These are phyloP conservation scores for Ascocoryne sarcoides DNA, from an alignment of 2,329 filamentous ascomycete genomes.

Conservation along the genomic window DNA sequence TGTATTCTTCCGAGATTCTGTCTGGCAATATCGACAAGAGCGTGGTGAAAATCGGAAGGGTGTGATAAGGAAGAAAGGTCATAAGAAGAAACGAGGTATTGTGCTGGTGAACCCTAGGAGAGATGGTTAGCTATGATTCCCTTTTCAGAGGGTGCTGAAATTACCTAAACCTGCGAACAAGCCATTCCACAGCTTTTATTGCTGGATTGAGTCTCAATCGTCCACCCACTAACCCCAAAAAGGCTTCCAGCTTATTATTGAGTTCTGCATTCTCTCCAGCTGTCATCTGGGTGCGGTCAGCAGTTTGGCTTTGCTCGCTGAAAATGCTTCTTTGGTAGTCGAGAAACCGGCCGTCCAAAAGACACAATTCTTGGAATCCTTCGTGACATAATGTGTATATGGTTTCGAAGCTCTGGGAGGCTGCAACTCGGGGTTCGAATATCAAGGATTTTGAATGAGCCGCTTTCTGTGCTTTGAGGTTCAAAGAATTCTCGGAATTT, in stretches of 20 bases:
- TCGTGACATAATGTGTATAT: constrained; percentile 81
- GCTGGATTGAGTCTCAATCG: constrained; percentile 77
- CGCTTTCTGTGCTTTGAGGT: constrained; percentile 86
- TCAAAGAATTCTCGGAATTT: constrained; percentile 81
- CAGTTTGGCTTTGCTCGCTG: constrained; percentile 82
- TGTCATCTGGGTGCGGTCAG: constrained; percentile 82
- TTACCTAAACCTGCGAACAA: constrained; percentile 81
- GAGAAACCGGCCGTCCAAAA: constrained; percentile 70
- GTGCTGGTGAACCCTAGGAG: constrained; percentile 72
- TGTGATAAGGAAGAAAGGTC: constrained; percentile 89
- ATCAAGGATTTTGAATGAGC: constrained; percentile 92
- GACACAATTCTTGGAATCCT: constrained; percentile 85
- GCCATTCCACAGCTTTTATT: constrained; percentile 89
- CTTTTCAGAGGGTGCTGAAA: constrained; percentile 15
- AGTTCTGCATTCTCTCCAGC: constrained; percentile 73
- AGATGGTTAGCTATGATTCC: constrained; percentile 4
- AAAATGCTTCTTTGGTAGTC: constrained; percentile 74
- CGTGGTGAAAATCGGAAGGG: constrained; percentile 74
- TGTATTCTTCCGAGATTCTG: constrained; percentile 66
- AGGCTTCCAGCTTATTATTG: constrained; percentile 68
- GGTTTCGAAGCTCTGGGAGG: constrained; percentile 81
- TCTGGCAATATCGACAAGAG: constrained; percentile 77
- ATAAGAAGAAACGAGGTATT: constrained; percentile 72
- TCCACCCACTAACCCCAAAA: constrained; percentile 70
- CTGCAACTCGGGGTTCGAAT: constrained; percentile 78